A percentile compares a stretch with the other conserved stretches of the same genome.
Conservation (phyloP, 257 asterid genomes). For the Scutellaria galericulata region DNA sequence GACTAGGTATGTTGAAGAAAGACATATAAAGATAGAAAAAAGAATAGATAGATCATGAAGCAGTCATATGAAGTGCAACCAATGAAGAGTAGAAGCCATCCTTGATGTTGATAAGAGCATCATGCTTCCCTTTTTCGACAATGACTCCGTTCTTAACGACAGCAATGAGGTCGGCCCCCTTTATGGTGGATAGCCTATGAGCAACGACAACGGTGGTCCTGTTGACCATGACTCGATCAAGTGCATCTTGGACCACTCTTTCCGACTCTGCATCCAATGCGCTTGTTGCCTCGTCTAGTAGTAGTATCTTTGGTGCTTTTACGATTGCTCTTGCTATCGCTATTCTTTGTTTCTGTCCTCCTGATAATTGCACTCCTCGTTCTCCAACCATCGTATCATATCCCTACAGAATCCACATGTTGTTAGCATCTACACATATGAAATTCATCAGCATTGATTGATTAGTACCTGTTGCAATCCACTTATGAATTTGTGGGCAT, state of each 20-base stretch:
- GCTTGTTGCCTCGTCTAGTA: conserved; percentile 75
- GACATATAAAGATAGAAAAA: neutral
- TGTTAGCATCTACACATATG: neutral
- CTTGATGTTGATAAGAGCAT: conserved; percentile 41
- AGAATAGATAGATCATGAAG: conserved; percentile 6
- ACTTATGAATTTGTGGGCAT: conserved; percentile 75
- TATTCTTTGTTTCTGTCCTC: conserved; percentile 73
- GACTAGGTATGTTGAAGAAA: neutral
- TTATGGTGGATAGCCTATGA: conserved; percentile 69
- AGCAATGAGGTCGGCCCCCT: conserved; percentile 61
- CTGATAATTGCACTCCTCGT: conserved; percentile 72
- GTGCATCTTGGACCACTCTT: conserved; percentile 70
- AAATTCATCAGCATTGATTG: neutral
- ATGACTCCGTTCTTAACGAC: conserved; percentile 63
- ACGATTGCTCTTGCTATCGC: conserved; percentile 77
- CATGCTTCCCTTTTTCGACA: conserved; percentile 71
- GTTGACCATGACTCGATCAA: conserved; percentile 61
- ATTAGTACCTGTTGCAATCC: conserved; percentile 56
- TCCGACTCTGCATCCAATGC: conserved; percentile 82
- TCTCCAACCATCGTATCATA: conserved; percentile 74
- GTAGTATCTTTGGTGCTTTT: conserved; percentile 62
- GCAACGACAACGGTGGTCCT: conserved; percentile 71
- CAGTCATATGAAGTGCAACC: conserved; percentile 54
- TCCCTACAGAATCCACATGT: conserved; percentile 45
- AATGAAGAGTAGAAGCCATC: conserved; percentile 66